These are phyloP conservation scores for Moricandia moricandioides DNA, from an alignment of 345 rosid genomes.

Conservation along the genomic window DNA sequence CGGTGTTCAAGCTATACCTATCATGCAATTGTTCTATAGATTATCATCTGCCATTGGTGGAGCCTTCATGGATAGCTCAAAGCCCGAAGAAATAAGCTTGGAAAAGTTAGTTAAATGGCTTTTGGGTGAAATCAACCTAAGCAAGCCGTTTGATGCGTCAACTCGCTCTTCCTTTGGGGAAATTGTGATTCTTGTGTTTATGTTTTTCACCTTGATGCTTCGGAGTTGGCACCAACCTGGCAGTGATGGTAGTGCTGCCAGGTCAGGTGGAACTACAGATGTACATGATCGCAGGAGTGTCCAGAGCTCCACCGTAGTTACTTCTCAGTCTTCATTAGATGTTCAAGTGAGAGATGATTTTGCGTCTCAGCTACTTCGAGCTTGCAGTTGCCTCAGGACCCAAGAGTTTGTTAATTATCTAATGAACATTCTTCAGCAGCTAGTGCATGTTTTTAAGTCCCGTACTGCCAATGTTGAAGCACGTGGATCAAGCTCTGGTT, in stretches of 20 bases:
- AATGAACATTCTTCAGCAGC: slow-evolving; percentile 94
- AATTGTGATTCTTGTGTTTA: slow-evolving; percentile 85
- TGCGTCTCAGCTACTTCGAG: slow-evolving; percentile 75
- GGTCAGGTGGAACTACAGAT: slow-evolving; percentile 52
- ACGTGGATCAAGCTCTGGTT: slow-evolving; percentile 69
- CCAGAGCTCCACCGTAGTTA: slow-evolving; percentile 47
- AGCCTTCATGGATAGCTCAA: slow-evolving; percentile 86
- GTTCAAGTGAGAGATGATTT: slow-evolving; percentile 80
- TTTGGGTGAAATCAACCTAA: slow-evolving; percentile 74
- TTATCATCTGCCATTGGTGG: slow-evolving; percentile 95
- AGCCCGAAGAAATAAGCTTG: slow-evolving; percentile 74
- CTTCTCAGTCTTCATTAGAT: slow-evolving; percentile 61
- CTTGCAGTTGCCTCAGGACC: slow-evolving; percentile 76
- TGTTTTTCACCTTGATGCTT: slow-evolving; percentile 99
- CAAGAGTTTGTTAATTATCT: slow-evolving; percentile 87
- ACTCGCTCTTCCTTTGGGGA: slow-evolving; percentile 80
- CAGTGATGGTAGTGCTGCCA: slow-evolving; percentile 52
- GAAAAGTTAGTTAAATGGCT: slow-evolving; percentile 91
- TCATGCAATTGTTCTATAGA: slow-evolving; percentile 95
- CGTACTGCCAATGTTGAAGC: slow-evolving; percentile 57
- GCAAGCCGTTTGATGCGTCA: slow-evolving; percentile 64
- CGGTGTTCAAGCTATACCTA: slow-evolving; percentile 83
- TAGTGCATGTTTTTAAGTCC: slow-evolving; percentile 81
- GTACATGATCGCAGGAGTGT: slow-evolving; percentile 56
- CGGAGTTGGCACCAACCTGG: slow-evolving; percentile 99